phyloP scores from a whole-genome alignment of 2,329 filamentous ascomycete species.

The Simplicillium sp. region DNA sequence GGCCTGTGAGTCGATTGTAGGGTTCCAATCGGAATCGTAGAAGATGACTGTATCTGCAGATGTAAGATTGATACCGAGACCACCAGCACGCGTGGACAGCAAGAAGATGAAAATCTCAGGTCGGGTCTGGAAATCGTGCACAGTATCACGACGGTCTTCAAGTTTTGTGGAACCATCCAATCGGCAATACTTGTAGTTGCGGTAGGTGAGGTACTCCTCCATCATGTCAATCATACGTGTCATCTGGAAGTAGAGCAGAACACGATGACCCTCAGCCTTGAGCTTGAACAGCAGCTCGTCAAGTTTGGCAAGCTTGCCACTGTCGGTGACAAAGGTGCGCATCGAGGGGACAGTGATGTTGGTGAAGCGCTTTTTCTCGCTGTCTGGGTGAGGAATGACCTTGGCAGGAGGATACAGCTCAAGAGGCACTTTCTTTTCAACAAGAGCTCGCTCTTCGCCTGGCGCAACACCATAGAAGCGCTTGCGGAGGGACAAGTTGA shows the following conservation, averaged over 20 bases:
- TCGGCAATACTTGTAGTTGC: conserved; percentile 97
- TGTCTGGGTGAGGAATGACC: conserved; percentile 69
- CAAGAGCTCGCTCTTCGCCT: conserved; percentile 61
- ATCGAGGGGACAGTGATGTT: conserved; percentile 92
- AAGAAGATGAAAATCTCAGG: conserved; percentile 97
- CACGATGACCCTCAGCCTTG: conserved; percentile 86
- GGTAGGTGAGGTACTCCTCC: conserved; percentile 97
- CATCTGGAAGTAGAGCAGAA: conserved; percentile 99
- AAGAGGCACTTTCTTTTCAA: conserved; percentile 63
- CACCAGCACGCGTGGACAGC: conserved; percentile 89
- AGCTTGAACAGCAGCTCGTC: conserved; percentile 81
- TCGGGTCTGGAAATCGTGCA: conserved; percentile 89
- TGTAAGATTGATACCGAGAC: conserved; percentile 95
- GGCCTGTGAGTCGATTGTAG: conserved; percentile 95
- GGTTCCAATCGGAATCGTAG: conserved; percentile 99
- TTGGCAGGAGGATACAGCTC: conserved; percentile 52
- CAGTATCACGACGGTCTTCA: conserved; percentile 92
- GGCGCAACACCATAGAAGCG: conserved; percentile 59
- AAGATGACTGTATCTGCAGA: conserved; percentile 98
- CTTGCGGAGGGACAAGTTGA: conserved; percentile 68
- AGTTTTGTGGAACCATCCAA: conserved; percentile 95
- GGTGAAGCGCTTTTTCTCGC: conserved; percentile 75
- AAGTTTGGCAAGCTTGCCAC: conserved; percentile 86
- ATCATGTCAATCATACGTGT: conserved; percentile 99
- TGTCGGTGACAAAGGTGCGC: conserved; percentile 95